phyloP scores from a whole-genome alignment of 2,329 filamentous ascomycete species.

The Apiospora pterosperma region DNA sequence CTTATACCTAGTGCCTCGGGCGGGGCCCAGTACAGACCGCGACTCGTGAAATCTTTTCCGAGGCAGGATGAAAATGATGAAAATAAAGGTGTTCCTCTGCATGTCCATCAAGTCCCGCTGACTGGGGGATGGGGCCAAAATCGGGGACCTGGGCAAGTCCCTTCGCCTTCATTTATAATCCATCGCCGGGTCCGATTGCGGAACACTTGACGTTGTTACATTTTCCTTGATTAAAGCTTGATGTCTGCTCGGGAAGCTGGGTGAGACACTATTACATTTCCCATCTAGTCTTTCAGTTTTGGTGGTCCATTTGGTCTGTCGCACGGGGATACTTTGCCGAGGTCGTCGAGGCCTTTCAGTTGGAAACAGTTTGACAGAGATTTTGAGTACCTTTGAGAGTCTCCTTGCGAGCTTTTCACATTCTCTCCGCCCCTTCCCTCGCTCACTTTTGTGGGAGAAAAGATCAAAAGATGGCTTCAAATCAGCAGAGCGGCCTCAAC shows the following conservation, averaged over 20 bases:
- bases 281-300: neutral
- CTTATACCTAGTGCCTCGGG: neutral
- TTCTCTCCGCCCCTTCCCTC: neutral
- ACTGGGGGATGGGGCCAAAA: neutral
- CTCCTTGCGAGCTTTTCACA: neutral
- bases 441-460: neutral
- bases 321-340: neutral
- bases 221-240: neutral
- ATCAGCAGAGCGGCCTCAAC: neutral
- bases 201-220: neutral
- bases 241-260: neutral
- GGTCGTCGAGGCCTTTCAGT: too few species aligned
- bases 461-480: neutral
- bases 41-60: neutral
- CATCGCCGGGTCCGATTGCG: neutral
- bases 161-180: slow-evolving; percentile 1
- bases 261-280: neutral
- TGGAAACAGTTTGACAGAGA: neutral
- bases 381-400: neutral
- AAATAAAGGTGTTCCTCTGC: neutral
- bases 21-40: neutral
- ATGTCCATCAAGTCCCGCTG: neutral
- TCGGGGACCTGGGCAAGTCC: neutral
- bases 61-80: neutral
- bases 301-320: neutral